Base-by-base conservation (phyloP, 73 alveolate species). In the Breviolum minutum region DNA sequence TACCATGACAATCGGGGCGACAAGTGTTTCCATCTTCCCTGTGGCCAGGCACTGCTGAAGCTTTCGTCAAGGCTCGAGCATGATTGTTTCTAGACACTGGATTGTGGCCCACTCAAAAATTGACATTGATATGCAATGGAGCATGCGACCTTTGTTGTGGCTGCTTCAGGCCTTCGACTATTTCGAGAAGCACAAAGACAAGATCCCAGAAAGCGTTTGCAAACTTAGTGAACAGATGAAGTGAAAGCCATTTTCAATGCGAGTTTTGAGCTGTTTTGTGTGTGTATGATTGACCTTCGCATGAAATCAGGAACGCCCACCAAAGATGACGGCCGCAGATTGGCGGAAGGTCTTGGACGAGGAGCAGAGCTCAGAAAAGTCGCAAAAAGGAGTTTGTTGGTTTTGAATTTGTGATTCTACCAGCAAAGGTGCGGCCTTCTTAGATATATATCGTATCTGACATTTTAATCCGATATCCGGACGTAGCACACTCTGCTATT, bases 261-360 rank as follows among this genome's bases (percentile, higher is more conserved):
- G n/a, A 29, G 86, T 29, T 12, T 77, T 29, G 24, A 77, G 27
- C 27, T 3, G 8, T 29, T n/a, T 77, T 62, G 17, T 77, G 27
- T 8, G 87, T 7, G 20, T n/a, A 62, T 60, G n/a, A 11, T 77
- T 77, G 62, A 29, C 32, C 62, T 8, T 9, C 62, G 20, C 32
- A 26, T 77, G 32, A 30, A 5, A 24, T 32, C 95, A 90, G 96
- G 96, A 90, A n/a, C 87, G 96, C 7, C 96, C 96, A 14, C 87
- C 96, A 61, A 74, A 74, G 32, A 90, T 90, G 96, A 71, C 96
- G 64, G 96, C 96, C 13, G 68, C 68, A 10, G 87, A 90, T 19
- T 90, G 96, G 96, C 80, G 80, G 87, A 10, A 70, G 77, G 96
- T 90, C 87, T 29, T 90, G 87, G 96, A 90, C 40, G 87, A 90